Percentiles rank a stretch among this genome's conserved stretches.
These are phyloP conservation scores for Coemansia sp. DNA, from an alignment of 192 early-diverging fungal genomes.

Conservation along the genomic window DNA sequence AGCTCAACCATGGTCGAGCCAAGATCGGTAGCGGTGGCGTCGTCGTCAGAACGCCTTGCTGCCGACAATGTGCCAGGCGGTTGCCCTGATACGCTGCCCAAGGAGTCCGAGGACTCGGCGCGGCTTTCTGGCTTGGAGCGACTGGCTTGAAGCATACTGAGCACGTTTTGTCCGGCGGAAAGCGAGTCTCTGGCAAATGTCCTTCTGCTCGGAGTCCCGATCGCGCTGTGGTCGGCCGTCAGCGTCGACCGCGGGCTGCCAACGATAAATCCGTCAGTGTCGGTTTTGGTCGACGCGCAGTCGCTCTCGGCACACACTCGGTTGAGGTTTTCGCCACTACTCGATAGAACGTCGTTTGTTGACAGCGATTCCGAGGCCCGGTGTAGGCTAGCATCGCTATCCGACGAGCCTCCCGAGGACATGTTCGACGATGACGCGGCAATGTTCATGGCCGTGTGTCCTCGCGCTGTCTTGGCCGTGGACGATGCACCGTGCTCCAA, in stretches of 20 bases:
- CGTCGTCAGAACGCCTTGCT: conserved; percentile 15
- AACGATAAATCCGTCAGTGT: conserved; percentile 13
- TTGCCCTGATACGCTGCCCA: neutral
- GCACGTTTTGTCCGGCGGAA: conserved; percentile 46
- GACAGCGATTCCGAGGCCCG: conserved; percentile 25
- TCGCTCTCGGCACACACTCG: conserved; percentile 5
- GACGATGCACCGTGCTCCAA: conserved; percentile 79
- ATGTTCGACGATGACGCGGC: conserved; percentile 46
- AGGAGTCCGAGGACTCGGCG: neutral
- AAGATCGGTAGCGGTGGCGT: conserved; percentile 5
- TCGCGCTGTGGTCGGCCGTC: conserved; percentile 23
- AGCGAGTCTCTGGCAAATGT: conserved; percentile 23
- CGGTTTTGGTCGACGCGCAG: conserved; percentile 17
- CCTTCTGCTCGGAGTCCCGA: conserved; percentile 25
- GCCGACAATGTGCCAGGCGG: neutral
- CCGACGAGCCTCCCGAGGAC: conserved; percentile 30
- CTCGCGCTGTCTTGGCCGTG: conserved; percentile 64
- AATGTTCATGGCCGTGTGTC: conserved; percentile 76
- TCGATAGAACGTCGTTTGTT: conserved; percentile 7
- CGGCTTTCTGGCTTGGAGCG: conserved; percentile 13
- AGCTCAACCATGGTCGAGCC: neutral
- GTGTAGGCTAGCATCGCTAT: conserved; percentile 16
- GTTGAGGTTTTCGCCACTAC: conserved; percentile 10
- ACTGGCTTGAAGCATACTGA: conserved; percentile 52
- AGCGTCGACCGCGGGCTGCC: conserved; percentile 35